Evolutionary conservation across 2,329 filamentous ascomycete species (phyloP).

Genomic region (Incumbomyces delicatus): DNA sequence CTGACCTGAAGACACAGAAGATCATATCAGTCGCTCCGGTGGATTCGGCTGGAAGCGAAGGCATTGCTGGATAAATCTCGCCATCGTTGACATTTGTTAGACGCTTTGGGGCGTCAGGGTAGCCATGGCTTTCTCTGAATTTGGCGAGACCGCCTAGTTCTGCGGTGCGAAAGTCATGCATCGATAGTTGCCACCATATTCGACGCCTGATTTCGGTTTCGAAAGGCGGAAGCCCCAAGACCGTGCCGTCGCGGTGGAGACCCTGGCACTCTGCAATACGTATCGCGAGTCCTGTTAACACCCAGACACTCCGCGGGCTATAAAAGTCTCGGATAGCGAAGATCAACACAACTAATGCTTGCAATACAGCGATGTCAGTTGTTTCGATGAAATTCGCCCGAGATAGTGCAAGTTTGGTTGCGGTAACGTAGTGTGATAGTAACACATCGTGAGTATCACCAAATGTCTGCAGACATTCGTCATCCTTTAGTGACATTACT

Average conservation of each 20-base stretch:
- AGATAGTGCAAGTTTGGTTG: slow-evolving; percentile 17
- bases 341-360: slow-evolving; percentile 50
- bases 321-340: slow-evolving; percentile 49
- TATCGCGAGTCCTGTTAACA: slow-evolving; percentile 52
- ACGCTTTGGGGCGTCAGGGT: slow-evolving; percentile 16
- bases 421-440: slow-evolving; percentile 18
- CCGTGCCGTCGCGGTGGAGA: slow-evolving; percentile 52
- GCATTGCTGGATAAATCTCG: slow-evolving; percentile 41
- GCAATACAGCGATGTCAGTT: slow-evolving; percentile 46
- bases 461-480: slow-evolving; percentile 17
- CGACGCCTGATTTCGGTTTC: slow-evolving; percentile 58
- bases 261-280: slow-evolving; percentile 60
- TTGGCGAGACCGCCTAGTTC: slow-evolving; percentile 21
- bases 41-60: slow-evolving; percentile 7
- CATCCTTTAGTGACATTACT: slow-evolving; percentile 24
- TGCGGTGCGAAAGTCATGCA: slow-evolving; percentile 23
- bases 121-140: slow-evolving; percentile 18
- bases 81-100: slow-evolving; percentile 52
- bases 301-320: slow-evolving; percentile 51
- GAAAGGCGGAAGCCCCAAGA: slow-evolving; percentile 48
- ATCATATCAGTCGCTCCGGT: slow-evolving; percentile 12
- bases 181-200: slow-evolving; percentile 53
- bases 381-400: slow-evolving; percentile 17
- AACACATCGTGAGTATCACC: slow-evolving; percentile 20
- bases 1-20: slow-evolving; percentile 8